These are phyloP conservation scores for Diospyros lotus DNA, from an alignment of 148 eudicot species.

Conservation along the genomic window DNA sequence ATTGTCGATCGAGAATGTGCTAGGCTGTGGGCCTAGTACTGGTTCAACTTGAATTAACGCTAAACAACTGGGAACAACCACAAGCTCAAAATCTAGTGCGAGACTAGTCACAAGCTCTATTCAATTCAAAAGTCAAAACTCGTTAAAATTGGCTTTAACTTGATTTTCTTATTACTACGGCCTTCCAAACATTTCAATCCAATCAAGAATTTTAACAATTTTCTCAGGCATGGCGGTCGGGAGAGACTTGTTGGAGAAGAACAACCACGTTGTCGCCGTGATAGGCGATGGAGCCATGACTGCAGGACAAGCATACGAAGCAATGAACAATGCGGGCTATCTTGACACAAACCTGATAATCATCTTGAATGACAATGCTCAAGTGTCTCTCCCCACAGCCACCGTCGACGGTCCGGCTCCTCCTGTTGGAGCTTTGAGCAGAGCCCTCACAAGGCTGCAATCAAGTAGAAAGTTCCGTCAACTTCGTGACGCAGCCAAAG, in stretches of 20 bases:
- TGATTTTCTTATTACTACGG: too few species aligned
- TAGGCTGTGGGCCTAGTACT: too few species aligned
- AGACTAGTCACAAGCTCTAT: too few species aligned
- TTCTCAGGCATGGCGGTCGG: conserved; percentile 42
- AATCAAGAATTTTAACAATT: neutral
- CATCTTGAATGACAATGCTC: conserved; percentile 33
- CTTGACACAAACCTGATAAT: conserved; percentile 37
- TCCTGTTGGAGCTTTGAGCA: conserved; percentile 42
- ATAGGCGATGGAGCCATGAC: conserved; percentile 51
- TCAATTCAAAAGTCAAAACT: too few species aligned
- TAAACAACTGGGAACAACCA: too few species aligned
- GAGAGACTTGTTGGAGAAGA: conserved; percentile 32
- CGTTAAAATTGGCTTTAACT: too few species aligned
- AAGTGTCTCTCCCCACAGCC: conserved; percentile 46
- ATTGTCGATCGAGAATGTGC: too few species aligned
- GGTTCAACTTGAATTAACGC: too few species aligned
- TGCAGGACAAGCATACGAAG: conserved; percentile 46
- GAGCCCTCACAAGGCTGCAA: conserved; percentile 27
- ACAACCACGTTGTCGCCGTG: conserved; percentile 32
- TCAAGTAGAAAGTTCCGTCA: conserved; percentile 29
- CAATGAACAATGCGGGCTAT: conserved; percentile 44
- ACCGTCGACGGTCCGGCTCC: conserved; percentile 46
- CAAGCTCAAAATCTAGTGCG: too few species aligned
- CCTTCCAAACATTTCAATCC: too few species aligned
- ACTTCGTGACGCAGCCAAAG: conserved; percentile 32